Evolutionary conservation across 306 rosid genomes (phyloP).

Genomic region (Corylus heterophylla): DNA sequence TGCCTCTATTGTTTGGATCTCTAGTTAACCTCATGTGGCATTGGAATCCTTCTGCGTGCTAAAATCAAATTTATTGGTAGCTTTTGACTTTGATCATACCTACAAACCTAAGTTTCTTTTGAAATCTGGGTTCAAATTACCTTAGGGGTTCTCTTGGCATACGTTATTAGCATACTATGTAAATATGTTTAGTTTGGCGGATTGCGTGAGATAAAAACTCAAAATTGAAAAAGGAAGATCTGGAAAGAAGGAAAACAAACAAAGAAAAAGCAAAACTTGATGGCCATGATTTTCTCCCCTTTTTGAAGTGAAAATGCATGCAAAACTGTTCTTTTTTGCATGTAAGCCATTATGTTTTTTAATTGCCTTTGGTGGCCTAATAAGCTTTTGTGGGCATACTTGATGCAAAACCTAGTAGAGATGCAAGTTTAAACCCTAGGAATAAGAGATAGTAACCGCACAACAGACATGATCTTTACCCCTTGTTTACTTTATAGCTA

Average conservation of each 20-base stretch:
- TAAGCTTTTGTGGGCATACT: no score
- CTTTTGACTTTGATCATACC: not conserved
- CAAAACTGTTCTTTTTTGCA: not conserved
- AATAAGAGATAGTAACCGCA: not conserved
- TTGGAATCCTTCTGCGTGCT: not conserved
- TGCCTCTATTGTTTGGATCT: not conserved
- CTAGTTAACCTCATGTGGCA: not conserved
- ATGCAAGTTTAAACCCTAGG: not conserved
- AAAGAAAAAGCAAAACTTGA: not conserved
- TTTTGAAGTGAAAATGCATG: not conserved
- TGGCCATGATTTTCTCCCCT: not conserved
- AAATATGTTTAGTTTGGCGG: not conserved
- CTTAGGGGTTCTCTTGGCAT: not conserved
- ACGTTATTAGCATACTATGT: not conserved
- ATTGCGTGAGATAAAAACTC: not conserved
- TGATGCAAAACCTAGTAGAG: no score
- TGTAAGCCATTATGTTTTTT: not conserved
- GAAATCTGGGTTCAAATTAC: not conserved
- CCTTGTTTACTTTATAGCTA: not conserved
- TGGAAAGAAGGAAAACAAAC: not conserved
- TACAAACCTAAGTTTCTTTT: not conserved
- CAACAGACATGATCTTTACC: not conserved
- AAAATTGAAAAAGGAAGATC: not conserved
- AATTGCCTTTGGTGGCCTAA: no score
- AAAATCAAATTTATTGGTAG: not conserved